Base-by-base conservation (phyloP, 768 basidiomycete species). In the Ramaria rubella region DNA sequence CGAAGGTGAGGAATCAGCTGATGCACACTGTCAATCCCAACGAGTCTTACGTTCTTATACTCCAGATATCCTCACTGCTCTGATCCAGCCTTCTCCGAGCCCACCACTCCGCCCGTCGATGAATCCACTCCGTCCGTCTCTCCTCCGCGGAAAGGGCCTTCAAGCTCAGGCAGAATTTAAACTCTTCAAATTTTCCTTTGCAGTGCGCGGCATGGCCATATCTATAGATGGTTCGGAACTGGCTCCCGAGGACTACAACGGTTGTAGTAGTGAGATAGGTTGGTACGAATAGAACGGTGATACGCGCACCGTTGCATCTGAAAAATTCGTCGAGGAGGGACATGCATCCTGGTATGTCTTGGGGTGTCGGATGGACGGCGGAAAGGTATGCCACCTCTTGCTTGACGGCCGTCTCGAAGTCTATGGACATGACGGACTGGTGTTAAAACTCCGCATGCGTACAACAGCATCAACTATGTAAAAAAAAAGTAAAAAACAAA, bases 41-140 rank as follows among this genome's bases (percentile, higher is more conserved):
- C 52, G 29, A 14, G 24, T 76, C 86, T 65, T 68, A 95, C 94
- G 75, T 80, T 70, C 94, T 74, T 26, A 89, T 75, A 58, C 90
- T 85, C 95, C 95, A 99, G 2, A 99, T 83, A 67, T 94, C 92
- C 72, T 98, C 95, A 62, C 92, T 94, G 70, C 91, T 94, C 68
- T 82, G 83, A 19, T 71, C 77, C 8, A 89, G 66, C 52, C 95
- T 74, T 52, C 88, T 73, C 31, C 76, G 73, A 4, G 94, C 92
- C 95, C 94, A 96, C 93, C 94, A 94, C 67, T 94, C 91, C 2
- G 95, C 95, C 53, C 90, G 77, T 17, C 87, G 77, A 49, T 75
- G 78, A 56, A 98, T 83, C 94, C 94, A 99, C 3, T 82, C 81
- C 50, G 90, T 82, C 29, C 87, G 78, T 65, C 82, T 81, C 63